phyloP scores from a whole-genome alignment of 805 yeast species.

The Cyberlindnera galapagoensis region DNA sequence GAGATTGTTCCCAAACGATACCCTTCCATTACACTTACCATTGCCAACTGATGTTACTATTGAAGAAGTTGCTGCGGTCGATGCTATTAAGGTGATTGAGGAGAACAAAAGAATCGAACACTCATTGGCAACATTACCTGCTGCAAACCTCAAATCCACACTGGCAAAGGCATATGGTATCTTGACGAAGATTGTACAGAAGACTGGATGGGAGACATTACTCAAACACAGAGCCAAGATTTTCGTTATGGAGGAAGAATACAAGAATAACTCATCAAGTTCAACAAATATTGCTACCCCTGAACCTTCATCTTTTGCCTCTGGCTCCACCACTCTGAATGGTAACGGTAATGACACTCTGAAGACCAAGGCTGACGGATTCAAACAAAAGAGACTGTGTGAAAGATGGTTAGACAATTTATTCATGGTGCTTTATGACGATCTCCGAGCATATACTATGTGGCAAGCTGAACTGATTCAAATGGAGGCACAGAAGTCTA shows the following conservation, averaged over 20 bases:
- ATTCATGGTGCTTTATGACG: slow-evolving; percentile 65
- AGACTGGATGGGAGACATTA: slow-evolving; percentile 68
- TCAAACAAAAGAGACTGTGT: slow-evolving; percentile 60
- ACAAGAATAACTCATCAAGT: slow-evolving; percentile 30
- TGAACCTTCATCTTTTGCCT: neutral
- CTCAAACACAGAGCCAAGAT: slow-evolving; percentile 53
- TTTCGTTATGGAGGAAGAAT: slow-evolving; percentile 66
- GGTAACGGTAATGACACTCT: slow-evolving; percentile 5
- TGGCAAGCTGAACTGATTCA: slow-evolving; percentile 92
- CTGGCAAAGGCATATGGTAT: slow-evolving; percentile 53
- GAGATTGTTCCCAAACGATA: slow-evolving; percentile 48
- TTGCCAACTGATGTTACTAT: slow-evolving; percentile 68
- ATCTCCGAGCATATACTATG: slow-evolving; percentile 74
- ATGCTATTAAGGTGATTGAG: slow-evolving; percentile 53
- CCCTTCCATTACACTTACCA: slow-evolving; percentile 63
- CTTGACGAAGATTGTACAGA: slow-evolving; percentile 56
- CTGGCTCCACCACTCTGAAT: neutral
- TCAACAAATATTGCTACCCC: slow-evolving; percentile 4
- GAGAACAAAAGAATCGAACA: slow-evolving; percentile 67
- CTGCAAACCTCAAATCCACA: slow-evolving; percentile 57
- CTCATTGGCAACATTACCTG: slow-evolving; percentile 54
- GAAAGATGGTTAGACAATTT: slow-evolving; percentile 71
- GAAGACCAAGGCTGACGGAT: slow-evolving; percentile 34
- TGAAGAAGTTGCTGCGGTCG: slow-evolving; percentile 61
- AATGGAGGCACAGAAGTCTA: slow-evolving; percentile 80